phyloP scores from a whole-genome alignment of 2,329 filamentous ascomycete species.

The Thielaviopsis punctulata region DNA sequence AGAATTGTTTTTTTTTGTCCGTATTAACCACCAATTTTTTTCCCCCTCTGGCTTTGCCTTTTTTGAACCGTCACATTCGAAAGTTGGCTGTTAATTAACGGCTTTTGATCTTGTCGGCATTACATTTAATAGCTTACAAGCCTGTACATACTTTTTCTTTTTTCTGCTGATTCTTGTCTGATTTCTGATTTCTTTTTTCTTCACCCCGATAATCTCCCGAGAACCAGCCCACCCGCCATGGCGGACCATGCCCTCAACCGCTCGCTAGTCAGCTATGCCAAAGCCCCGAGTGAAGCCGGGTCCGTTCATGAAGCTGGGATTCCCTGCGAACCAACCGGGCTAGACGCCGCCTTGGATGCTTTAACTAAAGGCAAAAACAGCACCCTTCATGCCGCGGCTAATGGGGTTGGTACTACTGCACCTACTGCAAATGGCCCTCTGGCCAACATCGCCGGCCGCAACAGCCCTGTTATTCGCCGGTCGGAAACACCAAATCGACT shows the following conservation, averaged over 20 bases:
- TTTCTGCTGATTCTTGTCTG: background rate
- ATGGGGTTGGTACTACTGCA: background rate
- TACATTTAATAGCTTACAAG: too few relatives aligned
- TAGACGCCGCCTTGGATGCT: background rate
- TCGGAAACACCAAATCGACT: slow-evolving; percentile 7
- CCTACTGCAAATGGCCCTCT: background rate
- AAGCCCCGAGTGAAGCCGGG: background rate
- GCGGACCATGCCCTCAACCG: background rate
- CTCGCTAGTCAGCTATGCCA: background rate
- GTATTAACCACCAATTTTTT: too few relatives aligned
- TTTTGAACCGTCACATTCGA: too few relatives aligned
- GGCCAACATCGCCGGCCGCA: background rate
- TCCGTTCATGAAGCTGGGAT: background rate
- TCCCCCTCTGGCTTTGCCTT: too few relatives aligned
- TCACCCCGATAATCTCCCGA: background rate
- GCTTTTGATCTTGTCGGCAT: too few relatives aligned
- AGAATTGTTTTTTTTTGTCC: too few relatives aligned
- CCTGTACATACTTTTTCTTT: background rate
- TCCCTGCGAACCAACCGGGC: background rate
- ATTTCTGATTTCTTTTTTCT: background rate
- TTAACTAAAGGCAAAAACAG: background rate
- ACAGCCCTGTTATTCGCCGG: slow-evolving; percentile 5
- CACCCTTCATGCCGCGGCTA: background rate
- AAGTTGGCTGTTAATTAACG: too few relatives aligned
- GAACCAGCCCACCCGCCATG: background rate